Percentiles rank a stretch among this genome's conserved stretches.
Conservation (phyloP, 129 eudicot genomes). For the Artemisia annua region DNA sequence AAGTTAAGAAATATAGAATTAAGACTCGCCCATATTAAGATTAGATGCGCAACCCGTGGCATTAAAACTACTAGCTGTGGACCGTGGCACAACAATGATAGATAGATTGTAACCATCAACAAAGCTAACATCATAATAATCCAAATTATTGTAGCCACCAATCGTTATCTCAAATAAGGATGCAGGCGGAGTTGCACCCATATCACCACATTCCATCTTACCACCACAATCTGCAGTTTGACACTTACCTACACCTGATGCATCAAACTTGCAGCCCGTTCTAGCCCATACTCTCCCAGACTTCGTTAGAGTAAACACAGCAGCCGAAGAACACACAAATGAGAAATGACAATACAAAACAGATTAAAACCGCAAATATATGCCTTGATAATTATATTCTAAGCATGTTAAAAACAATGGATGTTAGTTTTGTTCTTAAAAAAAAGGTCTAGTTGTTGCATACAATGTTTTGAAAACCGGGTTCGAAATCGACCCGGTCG, state of each 20-base stretch:
- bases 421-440: too few relatives aligned
- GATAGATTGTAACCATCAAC: slow-evolving; percentile 68
- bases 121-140: too few relatives aligned
- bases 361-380: too few relatives aligned
- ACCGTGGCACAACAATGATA: slow-evolving; percentile 60
- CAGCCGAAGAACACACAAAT: too few relatives aligned
- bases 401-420: too few relatives aligned
- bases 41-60: slow-evolving; percentile 78
- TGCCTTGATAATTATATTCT: too few relatives aligned
- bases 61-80: slow-evolving; percentile 53
- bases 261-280: slow-evolving; percentile 83
- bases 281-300: slow-evolving; percentile 85
- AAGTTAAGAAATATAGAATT: neutral
- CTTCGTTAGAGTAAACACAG: too few relatives aligned
- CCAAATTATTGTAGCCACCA: slow-evolving; percentile 48
- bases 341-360: too few relatives aligned
- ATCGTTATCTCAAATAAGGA: slow-evolving; percentile 90
- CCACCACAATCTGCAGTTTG: slow-evolving; percentile 93
- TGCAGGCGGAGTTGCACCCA: slow-evolving; percentile 84
- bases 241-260: slow-evolving; percentile 68
- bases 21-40: slow-evolving; percentile 60
- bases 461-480: too few relatives aligned
- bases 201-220: slow-evolving; percentile 73
- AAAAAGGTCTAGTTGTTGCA: too few relatives aligned
- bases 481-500: too few relatives aligned